A percentile compares a stretch with the other conserved stretches of the same genome.
These are phyloP conservation scores for Andrographis paniculata DNA, from an alignment of 305 asterid species.

Conservation along the genomic window DNA sequence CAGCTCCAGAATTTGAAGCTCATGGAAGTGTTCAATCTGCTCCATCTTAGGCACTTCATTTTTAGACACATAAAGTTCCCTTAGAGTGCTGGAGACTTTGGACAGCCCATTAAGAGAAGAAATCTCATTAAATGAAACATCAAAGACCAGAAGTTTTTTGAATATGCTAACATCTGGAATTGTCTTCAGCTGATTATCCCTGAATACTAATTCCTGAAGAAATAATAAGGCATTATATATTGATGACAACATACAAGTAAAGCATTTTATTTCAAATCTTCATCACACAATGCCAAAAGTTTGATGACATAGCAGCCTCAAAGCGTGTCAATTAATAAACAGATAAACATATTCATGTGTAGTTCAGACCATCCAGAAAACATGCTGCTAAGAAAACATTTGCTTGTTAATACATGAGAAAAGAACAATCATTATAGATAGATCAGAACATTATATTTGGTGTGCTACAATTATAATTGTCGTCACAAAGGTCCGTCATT, in stretches of 20 bases:
- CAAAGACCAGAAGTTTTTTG: constrained; percentile 71
- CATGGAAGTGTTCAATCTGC: constrained; percentile 82
- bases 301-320: constrained; percentile 9
- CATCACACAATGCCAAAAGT: constrained; percentile 5
- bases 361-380: not conserved
- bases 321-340: constrained; percentile 1
- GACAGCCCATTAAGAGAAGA: constrained; percentile 61
- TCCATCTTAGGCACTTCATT: constrained; percentile 83
- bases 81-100: constrained; percentile 60
- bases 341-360: not conserved
- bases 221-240: constrained; percentile 5
- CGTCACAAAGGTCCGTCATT: no score
- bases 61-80: constrained; percentile 88
- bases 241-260: constrained; percentile 2
- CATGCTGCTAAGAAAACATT: not conserved
- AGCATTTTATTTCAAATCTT: not conserved
- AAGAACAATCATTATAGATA: no score
- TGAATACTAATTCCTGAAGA: constrained; percentile 75
- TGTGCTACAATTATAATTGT: no score
- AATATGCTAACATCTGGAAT: constrained; percentile 80
- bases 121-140: constrained; percentile 86
- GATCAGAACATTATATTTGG: no score
- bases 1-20: constrained; percentile 86
- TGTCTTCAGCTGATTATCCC: constrained; percentile 89
- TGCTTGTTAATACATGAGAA: no score